Evolutionary conservation across 108 stramenopile genomes (phyloP), one percentile per base, ranked within the genome.

Genomic region (Nannochloropsis gaditana): DNA sequence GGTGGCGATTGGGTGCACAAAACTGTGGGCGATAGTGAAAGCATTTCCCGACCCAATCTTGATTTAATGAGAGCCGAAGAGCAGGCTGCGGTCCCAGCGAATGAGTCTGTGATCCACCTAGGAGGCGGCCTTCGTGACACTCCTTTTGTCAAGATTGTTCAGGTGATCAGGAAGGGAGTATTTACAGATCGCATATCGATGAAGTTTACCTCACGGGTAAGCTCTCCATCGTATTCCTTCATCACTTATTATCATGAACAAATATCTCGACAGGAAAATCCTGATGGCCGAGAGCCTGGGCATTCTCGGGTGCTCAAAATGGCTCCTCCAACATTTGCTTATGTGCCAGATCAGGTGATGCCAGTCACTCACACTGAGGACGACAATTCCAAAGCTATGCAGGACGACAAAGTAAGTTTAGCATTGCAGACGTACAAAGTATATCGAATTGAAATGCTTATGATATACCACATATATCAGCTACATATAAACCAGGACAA

Each of bases 1-100:
- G 59, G 59, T n/a, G 59, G 59, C 59, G n/a, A 73, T 2, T 73
- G 59, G 59, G 59, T 73, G 6, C 59, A 73, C 59, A 73, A 73
- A n/a, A n/a, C 59, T n/a, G 6, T 73, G 59, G 59, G 59, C 59
- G 59, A 73, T n/a, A 73, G 59, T n/a, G 59, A 73, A 73, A n/a
- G 59, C 8, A 15, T 73, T 73, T n/a, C 19, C 59, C 59, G 59
- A n/a, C 59, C 59, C 5, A n/a, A 73, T n/a, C 59, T 73, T 15
- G 59, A n/a, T 8, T 6, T 73, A n/a, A 73, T 73, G 59, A 15
- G 4, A n/a, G 59, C 59, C n/a, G 59, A n/a, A 15, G 59, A 73
- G 59, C 4, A 5, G 2, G 2, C 59, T 6, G 5, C 59, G 2
- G 59, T n/a, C 19, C 59, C 59, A n/a, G 59, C 59, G 2, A 73